Percentiles rank a stretch among this genome's conserved stretches.
These are phyloP conservation scores for Chenopodium suecicum DNA, from an alignment of 148 eudicot genomes.

Conservation along the genomic window DNA sequence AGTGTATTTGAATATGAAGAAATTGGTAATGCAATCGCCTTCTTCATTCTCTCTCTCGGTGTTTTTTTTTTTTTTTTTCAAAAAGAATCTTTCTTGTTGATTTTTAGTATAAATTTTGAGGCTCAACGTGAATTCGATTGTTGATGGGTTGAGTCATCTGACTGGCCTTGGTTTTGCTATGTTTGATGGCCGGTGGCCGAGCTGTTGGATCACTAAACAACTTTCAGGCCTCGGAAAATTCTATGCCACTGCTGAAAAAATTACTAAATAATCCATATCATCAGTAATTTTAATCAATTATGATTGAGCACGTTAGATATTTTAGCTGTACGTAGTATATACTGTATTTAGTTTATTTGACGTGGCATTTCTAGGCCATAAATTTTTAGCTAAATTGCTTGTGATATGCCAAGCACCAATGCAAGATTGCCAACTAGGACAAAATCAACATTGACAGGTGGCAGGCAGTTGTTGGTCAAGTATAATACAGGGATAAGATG, in stretches of 20 bases:
- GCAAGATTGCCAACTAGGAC: neutral
- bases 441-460: slow-evolving; percentile 20
- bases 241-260: neutral
- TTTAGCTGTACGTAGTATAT: too few relatives aligned
- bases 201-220: neutral
- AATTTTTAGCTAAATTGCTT: neutral
- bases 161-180: neutral
- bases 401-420: slow-evolving; percentile 19
- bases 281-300: too few relatives aligned
- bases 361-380: neutral
- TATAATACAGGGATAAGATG: slow-evolving; percentile 26
- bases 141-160: neutral
- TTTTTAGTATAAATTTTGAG: neutral
- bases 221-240: neutral
- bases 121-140: neutral
- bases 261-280: neutral
- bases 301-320: too few relatives aligned
- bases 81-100: neutral
- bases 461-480: slow-evolving; percentile 17
- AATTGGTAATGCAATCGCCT: neutral
- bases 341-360: neutral
- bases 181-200: neutral
- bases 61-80: too few relatives aligned
- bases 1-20: neutral
- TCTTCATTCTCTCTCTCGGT: neutral